Evolutionary conservation across 148 eudicot species (phyloP), one percentile per base, ranked within the genome.

Genomic region (Gaultheria prostrata): DNA sequence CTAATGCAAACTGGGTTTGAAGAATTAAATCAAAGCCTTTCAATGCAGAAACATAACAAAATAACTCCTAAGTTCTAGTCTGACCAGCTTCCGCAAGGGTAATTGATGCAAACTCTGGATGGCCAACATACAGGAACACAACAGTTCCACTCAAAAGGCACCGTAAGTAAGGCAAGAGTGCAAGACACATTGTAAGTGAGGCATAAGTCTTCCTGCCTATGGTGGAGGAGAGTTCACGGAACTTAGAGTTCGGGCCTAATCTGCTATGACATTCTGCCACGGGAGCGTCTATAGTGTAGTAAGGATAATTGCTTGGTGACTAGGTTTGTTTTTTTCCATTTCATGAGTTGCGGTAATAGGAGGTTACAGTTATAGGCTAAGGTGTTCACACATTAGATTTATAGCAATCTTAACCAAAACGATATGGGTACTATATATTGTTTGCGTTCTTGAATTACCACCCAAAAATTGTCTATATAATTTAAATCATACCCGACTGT

Each of bases 91-190:
- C 77, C 11, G 21, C 77, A 43, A n/a, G 28, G 50, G 51, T 74
- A 43, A 28, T 43, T 74, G 51, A 74, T 20, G 51, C 51, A 48
- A 43, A 45, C 28, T n/a, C 43, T 8, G 11, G 12, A 45, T 11
- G 0, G 53, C 30, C 51, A 45, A 74, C 26, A 74, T 53, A 21
- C 20, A 43, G 21, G 77, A 74, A 24, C 15, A 74, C 26, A 73
- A 35, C 12, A 74, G 77, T 45, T 43, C 30, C 51, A 74, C 26
- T 20, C 76, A 71, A 71, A 71, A 71, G 43, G n/a, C 74, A 71
- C 30, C 7, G 32, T 63, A 24, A 14, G 69, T 24, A 24, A 63
- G 69, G 30, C 14, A 63, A 63, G 69, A 63, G 69, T 63, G 69
- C 14, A 63, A n/a, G 69, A n/a, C 2, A 63, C 32, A 24, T 63